A percentile compares a stretch with the other conserved stretches of the same genome.
Conservation (phyloP, 192 early-diverging fungal species). For the Oehlia diaphana region DNA sequence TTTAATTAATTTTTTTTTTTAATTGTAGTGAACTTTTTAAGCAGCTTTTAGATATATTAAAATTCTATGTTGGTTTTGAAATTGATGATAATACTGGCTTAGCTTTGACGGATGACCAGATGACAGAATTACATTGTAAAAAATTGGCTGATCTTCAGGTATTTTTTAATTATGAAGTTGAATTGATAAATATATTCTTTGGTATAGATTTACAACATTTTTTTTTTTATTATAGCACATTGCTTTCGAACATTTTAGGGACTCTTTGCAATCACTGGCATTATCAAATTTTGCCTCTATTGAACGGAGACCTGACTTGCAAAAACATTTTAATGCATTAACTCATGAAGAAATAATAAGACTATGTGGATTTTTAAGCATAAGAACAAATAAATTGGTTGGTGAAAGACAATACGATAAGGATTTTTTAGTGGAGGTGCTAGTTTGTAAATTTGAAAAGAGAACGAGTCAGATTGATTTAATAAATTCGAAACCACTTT, state of each 20-base stretch:
- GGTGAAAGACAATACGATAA: slow-evolving; percentile 29
- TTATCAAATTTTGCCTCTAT: slow-evolving; percentile 72
- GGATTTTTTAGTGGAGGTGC: slow-evolving; percentile 58
- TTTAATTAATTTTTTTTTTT: neutral
- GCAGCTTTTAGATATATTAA: slow-evolving; percentile 69
- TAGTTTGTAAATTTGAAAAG: slow-evolving; percentile 61
- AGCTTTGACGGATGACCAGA: slow-evolving; percentile 66
- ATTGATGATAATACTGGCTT: slow-evolving; percentile 81
- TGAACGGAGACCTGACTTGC: slow-evolving; percentile 49
- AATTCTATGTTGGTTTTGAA: slow-evolving; percentile 74
- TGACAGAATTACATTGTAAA: slow-evolving; percentile 61
- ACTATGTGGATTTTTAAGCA: slow-evolving; percentile 62
- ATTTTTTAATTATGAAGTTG: neutral
- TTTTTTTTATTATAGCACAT: slow-evolving; percentile 43
- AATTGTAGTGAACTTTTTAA: slow-evolving; percentile 46
- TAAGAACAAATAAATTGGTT: slow-evolving; percentile 55
- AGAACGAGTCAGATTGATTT: slow-evolving; percentile 66
- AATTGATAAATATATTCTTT: neutral
- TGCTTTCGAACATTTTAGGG: slow-evolving; percentile 69
- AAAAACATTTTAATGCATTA: slow-evolving; percentile 55
- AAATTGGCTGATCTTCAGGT: slow-evolving; percentile 69
- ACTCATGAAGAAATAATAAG: slow-evolving; percentile 45
- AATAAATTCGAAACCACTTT: slow-evolving; percentile 70
- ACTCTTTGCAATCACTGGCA: slow-evolving; percentile 70
- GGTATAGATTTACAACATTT: neutral